Conservation (phyloP, 2,329 filamentous ascomycete species). For the Aspergillus felis region DNA sequence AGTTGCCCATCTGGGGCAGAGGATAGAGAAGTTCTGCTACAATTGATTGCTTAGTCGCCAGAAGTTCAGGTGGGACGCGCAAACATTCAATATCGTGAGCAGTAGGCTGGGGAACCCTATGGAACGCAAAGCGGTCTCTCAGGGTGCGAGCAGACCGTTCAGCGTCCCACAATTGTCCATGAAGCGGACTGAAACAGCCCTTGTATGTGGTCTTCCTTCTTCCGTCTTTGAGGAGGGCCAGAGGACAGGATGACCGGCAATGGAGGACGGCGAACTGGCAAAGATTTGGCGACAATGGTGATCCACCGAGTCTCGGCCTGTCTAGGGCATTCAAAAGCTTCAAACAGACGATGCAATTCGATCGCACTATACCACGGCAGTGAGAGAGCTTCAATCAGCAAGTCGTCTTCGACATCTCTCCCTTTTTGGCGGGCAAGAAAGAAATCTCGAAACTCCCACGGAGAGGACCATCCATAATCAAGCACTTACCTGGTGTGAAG, state of each 20-base stretch:
- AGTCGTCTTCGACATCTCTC: neutral
- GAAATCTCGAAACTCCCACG: neutral
- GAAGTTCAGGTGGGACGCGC: neutral
- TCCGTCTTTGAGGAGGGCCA: neutral
- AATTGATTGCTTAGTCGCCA: slow-evolving; percentile 12
- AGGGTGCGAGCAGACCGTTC: slow-evolving; percentile 46
- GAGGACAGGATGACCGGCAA: neutral
- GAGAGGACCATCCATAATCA: neutral
- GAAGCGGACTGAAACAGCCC: slow-evolving; percentile 21
- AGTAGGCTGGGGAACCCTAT: slow-evolving; percentile 46
- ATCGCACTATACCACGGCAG: neutral
- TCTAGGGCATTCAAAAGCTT: neutral
- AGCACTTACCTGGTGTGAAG: neutral
- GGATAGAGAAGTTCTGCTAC: slow-evolving; percentile 10
- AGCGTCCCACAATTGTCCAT: slow-evolving; percentile 49
- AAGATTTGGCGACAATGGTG: neutral
- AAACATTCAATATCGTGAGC: slow-evolving; percentile 3
- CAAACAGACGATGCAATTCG: neutral
- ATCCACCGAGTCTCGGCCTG: neutral
- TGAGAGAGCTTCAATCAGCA: neutral
- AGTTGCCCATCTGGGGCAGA: slow-evolving; percentile 28
- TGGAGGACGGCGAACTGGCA: neutral
- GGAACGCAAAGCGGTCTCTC: slow-evolving; percentile 52
- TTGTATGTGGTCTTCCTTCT: neutral
- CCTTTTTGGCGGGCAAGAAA: neutral